phyloP scores from a whole-genome alignment of 163 green algal genomes.

The Prototheca cutis region DNA sequence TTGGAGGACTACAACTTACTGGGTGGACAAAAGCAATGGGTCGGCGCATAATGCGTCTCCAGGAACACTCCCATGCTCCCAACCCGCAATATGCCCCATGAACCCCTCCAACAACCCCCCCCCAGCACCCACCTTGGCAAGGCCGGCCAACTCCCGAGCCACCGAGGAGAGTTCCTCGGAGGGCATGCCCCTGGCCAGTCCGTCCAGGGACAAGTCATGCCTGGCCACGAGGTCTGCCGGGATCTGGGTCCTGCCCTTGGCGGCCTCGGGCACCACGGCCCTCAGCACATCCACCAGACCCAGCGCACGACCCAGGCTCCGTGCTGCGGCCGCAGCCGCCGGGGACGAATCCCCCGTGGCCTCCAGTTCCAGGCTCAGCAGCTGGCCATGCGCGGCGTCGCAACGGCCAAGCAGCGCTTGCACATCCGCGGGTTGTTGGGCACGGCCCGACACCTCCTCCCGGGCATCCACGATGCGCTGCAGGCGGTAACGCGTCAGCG shows the following conservation, averaged over 20 bases:
- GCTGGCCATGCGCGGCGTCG: not conserved
- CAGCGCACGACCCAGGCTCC: not conserved
- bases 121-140: not conserved
- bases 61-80: not conserved
- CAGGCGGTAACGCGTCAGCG: constrained; percentile 1
- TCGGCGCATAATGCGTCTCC: not conserved
- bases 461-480: not conserved
- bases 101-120: not conserved
- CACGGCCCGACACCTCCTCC: not conserved
- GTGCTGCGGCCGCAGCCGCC: not conserved
- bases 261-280: not conserved
- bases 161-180: not conserved
- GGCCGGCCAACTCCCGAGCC: not conserved
- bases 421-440: not conserved
- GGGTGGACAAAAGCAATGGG: not conserved
- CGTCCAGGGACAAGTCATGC: not conserved
- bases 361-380: not conserved
- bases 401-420: not conserved
- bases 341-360: not conserved
- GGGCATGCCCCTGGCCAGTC: not conserved
- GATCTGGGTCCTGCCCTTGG: not conserved
- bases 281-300: not conserved
- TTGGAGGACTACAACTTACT: not conserved
- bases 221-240: not conserved
- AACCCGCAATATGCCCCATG: not conserved